Conservation (phyloP, 768 basidiomycete genomes). For the Suillus fuscotomentosus region DNA sequence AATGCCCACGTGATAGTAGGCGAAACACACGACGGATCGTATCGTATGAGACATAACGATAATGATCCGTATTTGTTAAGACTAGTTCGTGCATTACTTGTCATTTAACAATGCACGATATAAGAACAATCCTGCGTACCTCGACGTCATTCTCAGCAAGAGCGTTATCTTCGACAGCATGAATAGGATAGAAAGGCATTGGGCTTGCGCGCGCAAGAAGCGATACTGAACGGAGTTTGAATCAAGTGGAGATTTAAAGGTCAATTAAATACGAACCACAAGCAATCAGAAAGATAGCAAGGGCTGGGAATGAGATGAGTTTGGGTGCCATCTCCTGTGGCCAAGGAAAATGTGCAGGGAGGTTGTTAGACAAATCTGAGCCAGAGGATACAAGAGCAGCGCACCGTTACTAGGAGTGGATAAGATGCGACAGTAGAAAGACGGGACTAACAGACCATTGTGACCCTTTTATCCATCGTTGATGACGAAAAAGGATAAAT, state of each 20-base stretch:
- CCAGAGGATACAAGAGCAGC: not conserved
- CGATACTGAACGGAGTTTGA: not conserved
- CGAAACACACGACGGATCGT: too few relatives aligned
- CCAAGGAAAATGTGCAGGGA: not conserved
- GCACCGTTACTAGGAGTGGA: not conserved
- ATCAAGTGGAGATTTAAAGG: not conserved
- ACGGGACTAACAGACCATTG: too few relatives aligned
- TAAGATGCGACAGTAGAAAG: too few relatives aligned
- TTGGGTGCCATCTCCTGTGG: not conserved
- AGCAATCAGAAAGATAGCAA: not conserved
- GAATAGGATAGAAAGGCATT: not conserved
- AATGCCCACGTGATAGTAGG: too few relatives aligned
- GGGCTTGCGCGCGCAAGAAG: not conserved
- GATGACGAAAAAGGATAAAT: not conserved
- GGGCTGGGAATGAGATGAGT: not conserved
- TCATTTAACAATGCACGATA: too few relatives aligned
- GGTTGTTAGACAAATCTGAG: not conserved
- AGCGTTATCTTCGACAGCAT: too few relatives aligned
- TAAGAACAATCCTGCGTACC: too few relatives aligned
- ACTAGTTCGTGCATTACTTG: too few relatives aligned
- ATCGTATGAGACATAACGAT: too few relatives aligned
- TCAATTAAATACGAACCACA: not conserved
- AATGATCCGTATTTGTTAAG: too few relatives aligned
- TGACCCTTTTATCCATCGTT: not conserved
- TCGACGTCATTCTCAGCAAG: too few relatives aligned